A percentile compares a stretch with the other conserved stretches of the same genome.
These are phyloP conservation scores for Neospermospora avenae DNA, from an alignment of 2,329 filamentous ascomycete species.

Conservation along the genomic window DNA sequence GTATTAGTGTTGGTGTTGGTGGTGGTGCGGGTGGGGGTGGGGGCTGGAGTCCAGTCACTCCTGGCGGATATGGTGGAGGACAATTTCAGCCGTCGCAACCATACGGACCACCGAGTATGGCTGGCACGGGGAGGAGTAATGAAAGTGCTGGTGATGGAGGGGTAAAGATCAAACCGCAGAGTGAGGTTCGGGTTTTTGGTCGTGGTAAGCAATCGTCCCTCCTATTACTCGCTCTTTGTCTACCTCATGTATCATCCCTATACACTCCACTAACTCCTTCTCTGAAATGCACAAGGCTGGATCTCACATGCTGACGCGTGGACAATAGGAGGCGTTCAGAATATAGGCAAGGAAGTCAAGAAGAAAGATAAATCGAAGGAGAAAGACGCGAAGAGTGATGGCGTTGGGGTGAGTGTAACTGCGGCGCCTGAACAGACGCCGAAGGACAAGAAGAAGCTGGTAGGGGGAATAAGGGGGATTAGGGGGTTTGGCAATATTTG, in stretches of 20 bases:
- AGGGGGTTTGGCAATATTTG: conserved; percentile 4
- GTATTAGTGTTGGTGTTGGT: too few species aligned
- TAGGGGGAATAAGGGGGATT: conserved; percentile 4
- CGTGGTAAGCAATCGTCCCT: conserved; percentile 11
- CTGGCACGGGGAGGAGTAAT: neutral
- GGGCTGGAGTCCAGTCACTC: neutral
- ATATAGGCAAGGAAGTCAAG: conserved; percentile 41
- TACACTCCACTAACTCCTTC: too few species aligned
- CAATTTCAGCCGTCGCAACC: conserved; percentile 12
- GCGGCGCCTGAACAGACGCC: neutral
- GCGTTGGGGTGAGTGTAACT: too few species aligned
- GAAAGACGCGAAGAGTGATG: conserved; percentile 14
- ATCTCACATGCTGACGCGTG: too few species aligned
- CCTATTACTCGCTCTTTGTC: neutral
- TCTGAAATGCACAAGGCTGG: too few species aligned
- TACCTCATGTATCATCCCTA: neutral
- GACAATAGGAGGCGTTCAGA: conserved; percentile 46
- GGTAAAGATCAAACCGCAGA: conserved; percentile 10
- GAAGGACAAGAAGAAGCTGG: conserved; percentile 14
- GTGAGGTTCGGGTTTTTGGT: conserved; percentile 16
- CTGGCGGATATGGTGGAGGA: neutral
- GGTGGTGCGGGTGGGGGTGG: too few species aligned
- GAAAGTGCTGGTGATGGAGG: conserved; percentile 3
- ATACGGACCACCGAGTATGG: conserved; percentile 1
- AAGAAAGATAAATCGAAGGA: conserved; percentile 17